Percentiles rank a stretch among this genome's conserved stretches.
phyloP scores from a whole-genome alignment of 2,329 filamentous ascomycete genomes.

The Hymenoscyphus infarciens region DNA sequence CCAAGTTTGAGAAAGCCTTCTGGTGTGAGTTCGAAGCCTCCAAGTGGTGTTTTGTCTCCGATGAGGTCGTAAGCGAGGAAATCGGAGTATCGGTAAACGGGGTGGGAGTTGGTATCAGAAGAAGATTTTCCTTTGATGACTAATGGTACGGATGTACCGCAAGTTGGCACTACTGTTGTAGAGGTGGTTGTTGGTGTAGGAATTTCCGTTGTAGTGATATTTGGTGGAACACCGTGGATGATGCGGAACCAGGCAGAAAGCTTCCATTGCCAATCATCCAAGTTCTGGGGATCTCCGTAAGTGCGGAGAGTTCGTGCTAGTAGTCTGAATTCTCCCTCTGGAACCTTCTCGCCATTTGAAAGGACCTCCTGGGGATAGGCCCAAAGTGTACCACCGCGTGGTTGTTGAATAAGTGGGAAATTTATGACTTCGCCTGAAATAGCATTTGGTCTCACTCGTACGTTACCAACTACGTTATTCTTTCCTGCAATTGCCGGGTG shows the following conservation, averaged over 20 bases:
- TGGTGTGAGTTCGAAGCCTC: neutral
- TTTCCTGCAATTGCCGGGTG: neutral
- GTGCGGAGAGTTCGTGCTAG: neutral
- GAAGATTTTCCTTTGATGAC: neutral
- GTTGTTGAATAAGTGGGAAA: neutral
- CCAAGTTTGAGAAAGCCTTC: neutral
- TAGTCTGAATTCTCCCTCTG: neutral
- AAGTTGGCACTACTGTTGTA: neutral
- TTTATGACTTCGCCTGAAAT: neutral
- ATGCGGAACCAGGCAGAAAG: neutral
- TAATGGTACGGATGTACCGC: neutral
- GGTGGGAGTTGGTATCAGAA: neutral
- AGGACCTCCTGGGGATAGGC: neutral
- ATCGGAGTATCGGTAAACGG: neutral
- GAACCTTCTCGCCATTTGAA: neutral
- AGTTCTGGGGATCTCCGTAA: neutral
- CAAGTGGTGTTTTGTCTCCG: neutral
- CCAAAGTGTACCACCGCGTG: neutral
- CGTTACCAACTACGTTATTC: neutral
- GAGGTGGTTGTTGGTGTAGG: neutral
- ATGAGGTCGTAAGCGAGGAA: neutral
- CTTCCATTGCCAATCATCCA: conserved; percentile 6
- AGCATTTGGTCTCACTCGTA: neutral
- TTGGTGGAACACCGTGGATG: neutral
- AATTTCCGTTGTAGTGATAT: neutral